Evolutionary conservation across 805 yeast species (phyloP), one percentile per base, ranked within the genome.

Genomic region (Wickerhamiella slavikovae): DNA sequence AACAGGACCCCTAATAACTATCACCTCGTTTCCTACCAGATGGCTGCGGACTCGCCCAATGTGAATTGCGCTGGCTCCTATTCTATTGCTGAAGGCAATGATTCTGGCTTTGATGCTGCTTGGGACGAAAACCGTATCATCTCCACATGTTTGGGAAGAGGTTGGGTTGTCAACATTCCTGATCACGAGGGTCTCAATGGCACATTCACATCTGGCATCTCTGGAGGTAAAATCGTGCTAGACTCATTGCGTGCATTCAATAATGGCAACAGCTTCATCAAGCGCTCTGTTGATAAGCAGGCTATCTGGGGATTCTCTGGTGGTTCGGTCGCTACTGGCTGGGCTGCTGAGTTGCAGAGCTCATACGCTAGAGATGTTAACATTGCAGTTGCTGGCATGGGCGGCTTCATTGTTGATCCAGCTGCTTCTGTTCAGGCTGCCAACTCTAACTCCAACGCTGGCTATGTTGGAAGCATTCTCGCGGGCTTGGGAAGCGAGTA

Each of bases 201-300:
- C 7, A 35, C 45, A 3, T 44, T 31, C 29, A 34, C 38, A 2
- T 47, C 45, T 5, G 44, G 47, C 15, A 25, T 33, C 13, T 35
- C 36, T n/a, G 42, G 41, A 8, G 54, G 52, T 8, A 43, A 37
- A 17, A 34, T 36, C 17, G 37, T 42, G 3, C 45, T 49, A n/a
- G 52, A 48, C 34, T 35, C 48, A 2, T 30, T 49, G 9, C 38
- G 49, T 5, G 54, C 53, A 2, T 37, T 36, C 16, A 27, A 33
- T 22, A 18, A 23, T n/a, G 18, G 24, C 5, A 22, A 16, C 14
- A 17, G 25, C 14, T 13, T 34, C 23, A 30, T 31, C 15, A 27
- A 28, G 12, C 13, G 25, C 14, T 10, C 30, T 4, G 17, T 28
- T 12, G 25, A 23, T 17, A 25, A 26, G 14, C 23, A 31, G 12